A percentile compares a stretch with the other conserved stretches of the same genome.
Conservation (phyloP, 768 basidiomycete species). For the Naganishia friedmannii region DNA sequence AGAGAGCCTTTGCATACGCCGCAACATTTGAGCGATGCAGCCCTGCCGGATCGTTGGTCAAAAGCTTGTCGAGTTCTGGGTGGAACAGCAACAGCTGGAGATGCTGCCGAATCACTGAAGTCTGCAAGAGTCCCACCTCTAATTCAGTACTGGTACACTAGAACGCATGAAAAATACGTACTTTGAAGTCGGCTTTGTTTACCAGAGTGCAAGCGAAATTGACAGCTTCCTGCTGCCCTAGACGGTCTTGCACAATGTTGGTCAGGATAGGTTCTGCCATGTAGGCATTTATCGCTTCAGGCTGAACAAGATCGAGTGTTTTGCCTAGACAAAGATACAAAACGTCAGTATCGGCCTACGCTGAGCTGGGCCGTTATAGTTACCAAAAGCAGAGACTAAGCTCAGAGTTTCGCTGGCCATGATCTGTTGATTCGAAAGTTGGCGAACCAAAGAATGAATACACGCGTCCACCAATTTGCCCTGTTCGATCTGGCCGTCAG, state of each 20-base stretch:
- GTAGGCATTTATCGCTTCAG: slow-evolving; percentile 57
- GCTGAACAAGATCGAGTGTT: neutral
- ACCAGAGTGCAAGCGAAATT: slow-evolving; percentile 56
- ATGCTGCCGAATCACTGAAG: slow-evolving; percentile 53
- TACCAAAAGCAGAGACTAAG: slow-evolving; percentile 33
- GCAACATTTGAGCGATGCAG: slow-evolving; percentile 15
- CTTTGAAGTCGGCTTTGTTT: slow-evolving; percentile 62
- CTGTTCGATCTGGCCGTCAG: slow-evolving; percentile 24
- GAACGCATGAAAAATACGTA: slow-evolving; percentile 43
- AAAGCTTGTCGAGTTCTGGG: slow-evolving; percentile 21
- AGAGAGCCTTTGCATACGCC: slow-evolving; percentile 57
- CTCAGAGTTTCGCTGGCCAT: slow-evolving; percentile 26
- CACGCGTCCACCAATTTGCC: slow-evolving; percentile 43
- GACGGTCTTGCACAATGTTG: slow-evolving; percentile 62
- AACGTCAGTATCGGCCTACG: neutral
- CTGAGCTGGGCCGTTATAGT: neutral
- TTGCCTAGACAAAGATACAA: neutral
- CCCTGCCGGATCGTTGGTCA: slow-evolving; percentile 8
- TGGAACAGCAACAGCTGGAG: slow-evolving; percentile 65
- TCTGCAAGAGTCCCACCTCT: neutral
- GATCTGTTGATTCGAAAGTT: slow-evolving; percentile 53
- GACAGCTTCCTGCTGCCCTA: slow-evolving; percentile 53
- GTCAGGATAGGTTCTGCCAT: slow-evolving; percentile 70
- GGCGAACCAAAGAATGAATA: slow-evolving; percentile 60
- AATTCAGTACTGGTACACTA: slow-evolving; percentile 4